Percentiles rank a stretch among this genome's conserved stretches.
Conservation (phyloP, 192 early-diverging fungal species). For the Coemansia sp. region DNA sequence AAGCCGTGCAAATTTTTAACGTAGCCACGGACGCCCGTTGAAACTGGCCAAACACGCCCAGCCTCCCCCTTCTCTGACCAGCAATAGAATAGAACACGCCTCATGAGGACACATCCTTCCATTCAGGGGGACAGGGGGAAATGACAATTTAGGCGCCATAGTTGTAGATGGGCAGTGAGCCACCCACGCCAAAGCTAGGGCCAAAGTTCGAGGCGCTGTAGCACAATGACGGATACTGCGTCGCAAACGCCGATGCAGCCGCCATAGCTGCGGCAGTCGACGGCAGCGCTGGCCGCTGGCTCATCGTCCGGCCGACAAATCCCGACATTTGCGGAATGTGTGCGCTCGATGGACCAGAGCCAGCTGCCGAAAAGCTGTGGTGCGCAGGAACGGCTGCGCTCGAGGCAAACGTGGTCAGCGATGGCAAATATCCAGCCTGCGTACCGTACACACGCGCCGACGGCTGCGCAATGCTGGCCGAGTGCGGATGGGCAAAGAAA, state of each 20-base stretch:
- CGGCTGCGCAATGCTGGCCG: conserved; percentile 7
- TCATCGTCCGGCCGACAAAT: background rate
- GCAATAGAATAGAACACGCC: background rate
- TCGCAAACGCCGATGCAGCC: conserved; percentile 37
- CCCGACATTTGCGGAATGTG: background rate
- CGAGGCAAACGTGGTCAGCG: background rate
- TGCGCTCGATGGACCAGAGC: background rate
- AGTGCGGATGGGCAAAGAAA: conserved; percentile 8
- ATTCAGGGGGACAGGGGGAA: background rate
- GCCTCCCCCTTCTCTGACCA: background rate
- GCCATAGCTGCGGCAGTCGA: conserved; percentile 19
- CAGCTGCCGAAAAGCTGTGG: background rate
- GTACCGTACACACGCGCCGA: conserved; percentile 6
- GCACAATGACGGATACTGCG: conserved; percentile 44
- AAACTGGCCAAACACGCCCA: background rate
- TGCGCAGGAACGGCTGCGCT: background rate
- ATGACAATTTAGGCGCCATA: conserved; percentile 3
- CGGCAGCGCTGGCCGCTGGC: conserved; percentile 17
- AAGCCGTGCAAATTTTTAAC: conserved; percentile 1
- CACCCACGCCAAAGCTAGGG: conserved; percentile 11
- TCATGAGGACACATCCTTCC: background rate
- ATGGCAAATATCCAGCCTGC: background rate
- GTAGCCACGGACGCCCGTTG: background rate
- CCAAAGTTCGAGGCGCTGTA: conserved; percentile 11
- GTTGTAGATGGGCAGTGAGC: conserved; percentile 6